phyloP scores from a whole-genome alignment of 257 asterid genomes.

The Forsythia suspensa region DNA sequence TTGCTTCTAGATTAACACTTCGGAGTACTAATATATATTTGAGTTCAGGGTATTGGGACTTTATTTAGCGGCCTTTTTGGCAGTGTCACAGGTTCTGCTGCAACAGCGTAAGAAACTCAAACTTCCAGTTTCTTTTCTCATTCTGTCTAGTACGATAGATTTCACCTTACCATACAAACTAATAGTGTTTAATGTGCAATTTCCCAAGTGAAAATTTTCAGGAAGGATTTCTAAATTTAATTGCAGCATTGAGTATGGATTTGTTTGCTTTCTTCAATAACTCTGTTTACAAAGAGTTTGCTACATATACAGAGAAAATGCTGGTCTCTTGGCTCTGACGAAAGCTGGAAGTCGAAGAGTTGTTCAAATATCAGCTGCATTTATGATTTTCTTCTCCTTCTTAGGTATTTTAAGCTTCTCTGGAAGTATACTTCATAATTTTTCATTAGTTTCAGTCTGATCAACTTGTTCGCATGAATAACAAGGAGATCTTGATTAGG shows the following conservation, averaged over 20 bases:
- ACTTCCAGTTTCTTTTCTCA: not conserved
- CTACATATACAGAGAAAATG: constrained; percentile 57
- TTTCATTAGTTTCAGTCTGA: not conserved
- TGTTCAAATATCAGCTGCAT: constrained; percentile 62
- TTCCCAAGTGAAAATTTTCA: not conserved
- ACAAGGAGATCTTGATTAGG: not conserved
- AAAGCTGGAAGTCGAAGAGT: constrained; percentile 83
- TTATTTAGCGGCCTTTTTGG: constrained; percentile 69
- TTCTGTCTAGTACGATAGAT: too few species aligned
- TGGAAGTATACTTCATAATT: not conserved
- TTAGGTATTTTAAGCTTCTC: constrained; percentile 40
- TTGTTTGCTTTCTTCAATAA: not conserved
- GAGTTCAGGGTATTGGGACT: constrained; percentile 66
- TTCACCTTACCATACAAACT: not conserved
- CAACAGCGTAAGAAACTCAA: constrained; percentile 54
- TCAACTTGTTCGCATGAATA: not conserved
- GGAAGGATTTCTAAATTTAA: too few species aligned
- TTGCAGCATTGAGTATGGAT: too few species aligned
- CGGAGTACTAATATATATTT: not conserved
- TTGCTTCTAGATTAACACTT: not conserved
- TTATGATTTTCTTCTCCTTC: constrained; percentile 77
- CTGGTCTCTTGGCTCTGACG: constrained; percentile 75
- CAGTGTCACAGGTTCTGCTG: constrained; percentile 62
- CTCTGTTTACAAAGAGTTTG: not conserved
- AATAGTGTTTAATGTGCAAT: not conserved